phyloP scores from a whole-genome alignment of 2,329 filamentous ascomycete genomes.

The Penicillium freii region DNA sequence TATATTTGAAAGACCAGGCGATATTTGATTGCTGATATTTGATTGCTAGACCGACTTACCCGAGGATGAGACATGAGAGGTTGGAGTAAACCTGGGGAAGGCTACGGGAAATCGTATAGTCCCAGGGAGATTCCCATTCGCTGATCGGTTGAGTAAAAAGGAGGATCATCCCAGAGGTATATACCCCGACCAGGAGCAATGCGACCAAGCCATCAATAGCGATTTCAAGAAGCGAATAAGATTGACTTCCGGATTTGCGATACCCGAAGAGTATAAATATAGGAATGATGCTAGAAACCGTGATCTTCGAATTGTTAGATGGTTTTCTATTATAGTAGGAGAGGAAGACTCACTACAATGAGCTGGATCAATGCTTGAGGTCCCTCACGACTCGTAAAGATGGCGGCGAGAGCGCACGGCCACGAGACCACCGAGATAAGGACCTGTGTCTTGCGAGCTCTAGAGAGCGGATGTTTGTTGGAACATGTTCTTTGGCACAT shows the following conservation, averaged over 20 bases:
- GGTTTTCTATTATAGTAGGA: neutral
- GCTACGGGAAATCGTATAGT: neutral
- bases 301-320: neutral
- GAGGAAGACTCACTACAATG: neutral
- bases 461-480: neutral
- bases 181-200: neutral
- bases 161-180: neutral
- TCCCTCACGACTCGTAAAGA: neutral
- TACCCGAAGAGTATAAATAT: neutral
- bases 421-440: neutral
- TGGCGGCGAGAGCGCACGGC: neutral
- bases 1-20: neutral
- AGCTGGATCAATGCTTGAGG: neutral
- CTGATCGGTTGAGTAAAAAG: neutral
- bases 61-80: neutral
- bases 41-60: neutral
- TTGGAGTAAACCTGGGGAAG: conserved; percentile 3
- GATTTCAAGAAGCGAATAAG: neutral
- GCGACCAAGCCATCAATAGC: neutral
- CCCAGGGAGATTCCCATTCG: neutral
- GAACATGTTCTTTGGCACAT: neutral
- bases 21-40: neutral
- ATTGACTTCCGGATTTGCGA: neutral
- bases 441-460: neutral
- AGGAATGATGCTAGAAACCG: neutral